Evolutionary conservation across 805 yeast genomes (phyloP).

Genomic region (Yueomyces sp.): DNA sequence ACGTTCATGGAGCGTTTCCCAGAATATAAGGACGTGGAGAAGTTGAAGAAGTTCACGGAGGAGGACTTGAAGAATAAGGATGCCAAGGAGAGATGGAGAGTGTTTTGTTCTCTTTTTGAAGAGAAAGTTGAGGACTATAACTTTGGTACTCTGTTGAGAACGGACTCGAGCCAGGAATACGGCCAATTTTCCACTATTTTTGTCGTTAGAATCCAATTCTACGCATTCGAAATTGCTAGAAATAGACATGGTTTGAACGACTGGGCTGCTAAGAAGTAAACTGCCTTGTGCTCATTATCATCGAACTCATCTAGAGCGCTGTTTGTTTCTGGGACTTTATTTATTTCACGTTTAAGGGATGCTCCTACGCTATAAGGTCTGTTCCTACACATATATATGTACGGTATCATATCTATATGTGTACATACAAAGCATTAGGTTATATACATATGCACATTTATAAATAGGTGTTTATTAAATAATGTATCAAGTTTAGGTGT

Average conservation of each 20-base stretch:
- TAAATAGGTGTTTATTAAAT: too few species aligned
- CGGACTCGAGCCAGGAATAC: conserved; percentile 60
- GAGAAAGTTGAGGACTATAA: conserved; percentile 75
- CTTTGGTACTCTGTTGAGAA: conserved; percentile 86
- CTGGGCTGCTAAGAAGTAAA: conserved; percentile 46
- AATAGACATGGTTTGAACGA: conserved; percentile 84
- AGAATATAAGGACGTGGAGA: conserved; percentile 56
- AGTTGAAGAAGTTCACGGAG: conserved; percentile 50
- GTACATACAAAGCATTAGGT: too few species aligned
- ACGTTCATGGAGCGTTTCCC: conserved; percentile 65
- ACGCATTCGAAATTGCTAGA: conserved; percentile 89
- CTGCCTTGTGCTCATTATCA: too few species aligned
- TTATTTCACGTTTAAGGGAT: too few species aligned
- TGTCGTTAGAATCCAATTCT: conserved; percentile 86
- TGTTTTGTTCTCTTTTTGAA: conserved; percentile 71
- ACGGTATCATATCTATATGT: too few species aligned
- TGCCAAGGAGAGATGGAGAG: conserved; percentile 89
- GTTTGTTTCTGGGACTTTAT: too few species aligned
- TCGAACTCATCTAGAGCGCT: too few species aligned
- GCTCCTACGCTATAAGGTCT: too few species aligned
- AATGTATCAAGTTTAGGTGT: too few species aligned
- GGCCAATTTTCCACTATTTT: conserved; percentile 75
- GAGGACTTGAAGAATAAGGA: conserved; percentile 64
- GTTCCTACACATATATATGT: too few species aligned
- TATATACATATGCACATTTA: too few species aligned